phyloP scores from a whole-genome alignment of 257 asterid species.

The Petunia secreta region DNA sequence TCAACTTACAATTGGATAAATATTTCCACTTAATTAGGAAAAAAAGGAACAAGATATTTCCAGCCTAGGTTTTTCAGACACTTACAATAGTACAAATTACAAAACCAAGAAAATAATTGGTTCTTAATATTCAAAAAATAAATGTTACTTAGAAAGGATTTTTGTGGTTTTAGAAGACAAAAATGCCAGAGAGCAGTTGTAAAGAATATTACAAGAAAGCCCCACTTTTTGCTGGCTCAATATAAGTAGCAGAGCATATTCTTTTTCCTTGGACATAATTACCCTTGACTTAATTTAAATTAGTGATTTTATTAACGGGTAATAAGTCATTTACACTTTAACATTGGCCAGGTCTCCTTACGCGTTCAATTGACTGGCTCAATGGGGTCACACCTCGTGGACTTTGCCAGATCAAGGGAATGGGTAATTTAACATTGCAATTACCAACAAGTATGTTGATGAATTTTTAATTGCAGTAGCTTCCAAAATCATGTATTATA shows the following conservation, averaged over 20 bases:
- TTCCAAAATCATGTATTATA: neutral
- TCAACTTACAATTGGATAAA: constrained; percentile 29
- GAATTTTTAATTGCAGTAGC: neutral
- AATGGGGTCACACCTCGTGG: constrained; percentile 31
- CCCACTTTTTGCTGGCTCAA: constrained; percentile 33
- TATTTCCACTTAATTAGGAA: neutral
- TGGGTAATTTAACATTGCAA: neutral
- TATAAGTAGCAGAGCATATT: neutral
- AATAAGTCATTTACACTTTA: constrained; percentile 27
- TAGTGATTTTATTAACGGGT: neutral
- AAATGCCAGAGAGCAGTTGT: constrained; percentile 35
- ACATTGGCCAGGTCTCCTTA: constrained; percentile 20
- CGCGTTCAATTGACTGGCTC: constrained; percentile 58
- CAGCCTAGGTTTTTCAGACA: neutral
- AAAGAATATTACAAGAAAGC: constrained; percentile 49
- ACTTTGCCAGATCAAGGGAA: neutral
- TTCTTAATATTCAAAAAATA: neutral
- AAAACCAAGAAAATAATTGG: constrained; percentile 22
- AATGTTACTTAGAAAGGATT: neutral
- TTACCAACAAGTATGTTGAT: neutral
- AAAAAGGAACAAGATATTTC: neutral
- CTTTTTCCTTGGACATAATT: neutral
- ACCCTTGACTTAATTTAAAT: neutral
- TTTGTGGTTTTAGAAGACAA: neutral
- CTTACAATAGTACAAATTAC: neutral